Evolutionary conservation across 345 rosid species (phyloP).

Genomic region (Garcia nutans): DNA sequence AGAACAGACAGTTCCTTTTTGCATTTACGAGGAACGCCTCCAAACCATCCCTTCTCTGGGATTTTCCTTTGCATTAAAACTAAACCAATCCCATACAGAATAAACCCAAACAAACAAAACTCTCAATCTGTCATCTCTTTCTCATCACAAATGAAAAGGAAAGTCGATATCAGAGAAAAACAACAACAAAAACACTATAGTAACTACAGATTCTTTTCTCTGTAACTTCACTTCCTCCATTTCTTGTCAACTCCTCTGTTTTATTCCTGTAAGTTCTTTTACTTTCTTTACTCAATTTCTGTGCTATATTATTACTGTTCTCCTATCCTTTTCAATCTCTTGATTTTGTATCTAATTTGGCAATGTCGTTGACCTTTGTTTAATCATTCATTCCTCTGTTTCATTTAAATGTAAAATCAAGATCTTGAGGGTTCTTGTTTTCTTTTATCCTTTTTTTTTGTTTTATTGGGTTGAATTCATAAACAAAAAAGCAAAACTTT

Average conservation of each 20-base stretch:
- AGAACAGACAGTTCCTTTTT: neutral
- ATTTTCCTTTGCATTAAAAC: neutral
- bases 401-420: neutral
- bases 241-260: neutral
- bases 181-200: neutral
- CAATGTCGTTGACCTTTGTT: neutral
- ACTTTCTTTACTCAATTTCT: neutral
- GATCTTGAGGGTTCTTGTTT: neutral
- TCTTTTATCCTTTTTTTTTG: neutral
- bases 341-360: neutral
- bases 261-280: neutral
- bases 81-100: neutral
- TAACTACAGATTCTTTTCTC: neutral
- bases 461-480: neutral
- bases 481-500: too few relatives aligned
- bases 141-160: neutral
- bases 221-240: neutral
- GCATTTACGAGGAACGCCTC: conserved; percentile 32
- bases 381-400: neutral
- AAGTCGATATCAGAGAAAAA: neutral
- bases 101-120: neutral
- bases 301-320: neutral
- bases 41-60: neutral
- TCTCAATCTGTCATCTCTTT: neutral
- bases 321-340: neutral